phyloP scores from a whole-genome alignment of 176 grass and related monocot genomes.

The Themeda triandra region DNA sequence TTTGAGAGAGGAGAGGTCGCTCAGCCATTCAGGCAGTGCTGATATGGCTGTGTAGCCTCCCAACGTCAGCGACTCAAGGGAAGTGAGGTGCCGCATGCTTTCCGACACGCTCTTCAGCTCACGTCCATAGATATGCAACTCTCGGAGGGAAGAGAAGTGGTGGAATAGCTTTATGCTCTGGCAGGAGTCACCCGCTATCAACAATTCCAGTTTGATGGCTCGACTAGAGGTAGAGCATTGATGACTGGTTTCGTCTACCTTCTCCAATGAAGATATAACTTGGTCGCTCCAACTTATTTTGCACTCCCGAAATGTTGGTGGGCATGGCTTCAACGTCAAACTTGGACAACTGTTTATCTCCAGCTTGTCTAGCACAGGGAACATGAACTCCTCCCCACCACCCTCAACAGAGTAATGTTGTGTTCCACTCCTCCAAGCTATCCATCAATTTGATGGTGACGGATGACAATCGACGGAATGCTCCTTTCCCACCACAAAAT shows the following conservation, averaged over 20 bases:
- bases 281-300: rapidly evolving
- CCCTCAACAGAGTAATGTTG: background rate
- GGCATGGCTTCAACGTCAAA: background rate
- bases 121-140: background rate
- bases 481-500: background rate
- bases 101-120: background rate
- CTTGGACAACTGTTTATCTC: background rate
- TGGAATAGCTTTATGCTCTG: background rate
- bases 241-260: background rate
- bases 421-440: background rate
- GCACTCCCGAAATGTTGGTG: too few species aligned
- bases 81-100: background rate
- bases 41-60: rapidly evolving
- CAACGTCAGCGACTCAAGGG: background rate
- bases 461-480: background rate
- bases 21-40: background rate
- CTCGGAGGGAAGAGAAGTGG: too few species aligned
- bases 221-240: background rate
- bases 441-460: background rate
- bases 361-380: background rate
- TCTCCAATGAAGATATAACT: too few species aligned
- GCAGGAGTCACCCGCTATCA: background rate
- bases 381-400: background rate
- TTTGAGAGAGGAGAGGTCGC: too few species aligned
- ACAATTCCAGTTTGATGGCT: background rate